phyloP scores from a whole-genome alignment of 805 yeast species.

The Ascoidea tarda region DNA sequence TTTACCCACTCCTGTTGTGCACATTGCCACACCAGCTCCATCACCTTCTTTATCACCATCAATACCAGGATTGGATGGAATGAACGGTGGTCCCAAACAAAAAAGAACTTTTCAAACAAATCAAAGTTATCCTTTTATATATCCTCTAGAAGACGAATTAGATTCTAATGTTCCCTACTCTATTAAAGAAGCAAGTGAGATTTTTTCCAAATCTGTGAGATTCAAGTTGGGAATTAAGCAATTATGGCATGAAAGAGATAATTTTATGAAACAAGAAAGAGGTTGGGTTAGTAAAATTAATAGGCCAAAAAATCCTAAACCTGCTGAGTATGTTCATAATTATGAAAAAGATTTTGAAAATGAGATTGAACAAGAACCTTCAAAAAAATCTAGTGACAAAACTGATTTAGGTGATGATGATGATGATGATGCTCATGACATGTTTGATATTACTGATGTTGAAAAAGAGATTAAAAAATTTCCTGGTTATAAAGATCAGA shows the following conservation, averaged over 20 bases:
- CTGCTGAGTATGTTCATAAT: neutral
- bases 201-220: constrained; percentile 46
- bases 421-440: constrained; percentile 10
- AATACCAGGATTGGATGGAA: constrained; percentile 15
- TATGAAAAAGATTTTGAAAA: constrained; percentile 4
- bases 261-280: constrained; percentile 60
- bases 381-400: constrained; percentile 14
- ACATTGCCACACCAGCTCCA: constrained; percentile 80
- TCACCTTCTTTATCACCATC: constrained; percentile 57
- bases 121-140: constrained; percentile 51
- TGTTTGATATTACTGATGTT: constrained; percentile 16
- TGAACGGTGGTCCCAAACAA: constrained; percentile 17
- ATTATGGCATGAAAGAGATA: constrained; percentile 55
- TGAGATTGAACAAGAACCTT: constrained; percentile 17
- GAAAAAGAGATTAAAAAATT: constrained; percentile 18
- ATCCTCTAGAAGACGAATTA: constrained; percentile 32
- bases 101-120: constrained; percentile 50
- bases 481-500: constrained; percentile 23
- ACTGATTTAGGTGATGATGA: constrained; percentile 20
- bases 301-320: constrained; percentile 6
- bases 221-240: constrained; percentile 59
- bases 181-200: constrained; percentile 63
- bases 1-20: constrained; percentile 41
- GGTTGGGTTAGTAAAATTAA: constrained; percentile 29
- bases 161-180: constrained; percentile 49